phyloP scores from a whole-genome alignment of 495 filamentous ascomycete genomes.

The Xanthoparmelia taractica region DNA sequence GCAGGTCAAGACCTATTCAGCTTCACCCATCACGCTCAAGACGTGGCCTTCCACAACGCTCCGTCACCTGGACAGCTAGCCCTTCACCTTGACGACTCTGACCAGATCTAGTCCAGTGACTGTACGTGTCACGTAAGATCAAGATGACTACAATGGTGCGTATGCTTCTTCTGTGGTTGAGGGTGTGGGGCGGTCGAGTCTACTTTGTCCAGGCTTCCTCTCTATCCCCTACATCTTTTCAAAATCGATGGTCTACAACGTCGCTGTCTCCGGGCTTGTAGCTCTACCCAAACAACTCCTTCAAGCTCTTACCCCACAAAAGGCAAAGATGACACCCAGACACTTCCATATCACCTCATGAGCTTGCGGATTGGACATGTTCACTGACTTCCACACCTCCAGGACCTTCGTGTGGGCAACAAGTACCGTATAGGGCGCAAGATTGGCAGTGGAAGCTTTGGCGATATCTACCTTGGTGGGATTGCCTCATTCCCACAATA shows the following conservation, averaged over 20 bases:
- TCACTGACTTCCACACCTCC: conserved; percentile 31
- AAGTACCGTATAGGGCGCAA: conserved; percentile 99
- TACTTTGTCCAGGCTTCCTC: too few relatives aligned
- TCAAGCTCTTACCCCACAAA: conserved; percentile 2
- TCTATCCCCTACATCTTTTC: conserved; percentile 8
- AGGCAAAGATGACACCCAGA: conserved; percentile 11
- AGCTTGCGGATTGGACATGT: background rate
- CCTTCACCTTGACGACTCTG: background rate
- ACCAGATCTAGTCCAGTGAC: conserved; percentile 26
- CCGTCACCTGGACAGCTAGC: conserved; percentile 9
- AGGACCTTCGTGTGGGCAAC: conserved; percentile 99
- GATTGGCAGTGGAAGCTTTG: conserved; percentile 97
- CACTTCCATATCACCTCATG: background rate
- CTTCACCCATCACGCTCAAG: conserved; percentile 12
- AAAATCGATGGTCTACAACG: conserved; percentile 10
- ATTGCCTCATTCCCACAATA: too few relatives aligned
- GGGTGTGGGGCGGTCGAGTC: conserved; percentile 9
- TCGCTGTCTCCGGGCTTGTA: conserved; percentile 12
- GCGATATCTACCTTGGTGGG: conserved; percentile 95
- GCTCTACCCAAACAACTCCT: conserved; percentile 11
- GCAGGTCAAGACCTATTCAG: background rate
- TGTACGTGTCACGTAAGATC: conserved; percentile 25
- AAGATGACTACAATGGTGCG: conserved; percentile 49
- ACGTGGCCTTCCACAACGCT: background rate
- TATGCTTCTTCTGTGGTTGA: conserved; percentile 30